These are phyloP conservation scores for Phaffomyces thermotolerans DNA, from an alignment of 805 yeast genomes.

Conservation along the genomic window DNA sequence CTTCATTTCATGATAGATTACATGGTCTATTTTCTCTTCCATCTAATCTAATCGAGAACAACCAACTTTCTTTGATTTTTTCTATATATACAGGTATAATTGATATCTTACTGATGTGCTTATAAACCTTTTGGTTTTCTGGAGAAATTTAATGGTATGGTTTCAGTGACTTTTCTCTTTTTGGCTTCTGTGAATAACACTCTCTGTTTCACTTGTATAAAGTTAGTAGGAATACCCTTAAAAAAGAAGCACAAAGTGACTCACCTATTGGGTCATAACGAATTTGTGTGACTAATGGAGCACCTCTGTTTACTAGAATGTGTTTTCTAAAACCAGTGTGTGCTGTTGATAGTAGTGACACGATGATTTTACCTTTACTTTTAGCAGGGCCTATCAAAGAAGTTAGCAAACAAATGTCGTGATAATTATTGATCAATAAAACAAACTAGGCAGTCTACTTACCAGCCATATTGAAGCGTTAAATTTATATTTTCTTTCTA, in stretches of 20 bases:
- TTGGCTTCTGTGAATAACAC: conserved; percentile 84
- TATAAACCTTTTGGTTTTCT: conserved; percentile 28
- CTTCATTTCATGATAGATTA: too few species aligned
- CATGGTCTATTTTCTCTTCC: too few species aligned
- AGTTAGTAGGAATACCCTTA: background rate
- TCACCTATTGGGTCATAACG: conserved; percentile 71
- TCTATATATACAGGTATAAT: conserved; percentile 6
- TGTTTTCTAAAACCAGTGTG: conserved; percentile 84
- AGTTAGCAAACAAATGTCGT: background rate
- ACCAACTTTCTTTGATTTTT: background rate
- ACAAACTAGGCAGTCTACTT: too few species aligned
- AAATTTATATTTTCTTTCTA: background rate
- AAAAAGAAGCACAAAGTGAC: conserved; percentile 9
- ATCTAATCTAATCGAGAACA: too few species aligned
- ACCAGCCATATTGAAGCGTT: conserved; percentile 8
- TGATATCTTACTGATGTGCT: background rate
- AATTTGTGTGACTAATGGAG: conserved; percentile 72
- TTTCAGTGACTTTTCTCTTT: conserved; percentile 60
- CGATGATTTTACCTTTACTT: conserved; percentile 65
- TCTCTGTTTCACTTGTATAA: conserved; percentile 62
- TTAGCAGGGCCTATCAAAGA: conserved; percentile 42
- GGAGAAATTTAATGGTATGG: conserved; percentile 41
- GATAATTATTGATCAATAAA: too few species aligned
- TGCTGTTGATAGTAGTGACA: conserved; percentile 83
- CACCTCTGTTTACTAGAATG: conserved; percentile 72